Base-by-base conservation (phyloP, 352 stramenopile genomes). In the Phytophthora quininea region DNA sequence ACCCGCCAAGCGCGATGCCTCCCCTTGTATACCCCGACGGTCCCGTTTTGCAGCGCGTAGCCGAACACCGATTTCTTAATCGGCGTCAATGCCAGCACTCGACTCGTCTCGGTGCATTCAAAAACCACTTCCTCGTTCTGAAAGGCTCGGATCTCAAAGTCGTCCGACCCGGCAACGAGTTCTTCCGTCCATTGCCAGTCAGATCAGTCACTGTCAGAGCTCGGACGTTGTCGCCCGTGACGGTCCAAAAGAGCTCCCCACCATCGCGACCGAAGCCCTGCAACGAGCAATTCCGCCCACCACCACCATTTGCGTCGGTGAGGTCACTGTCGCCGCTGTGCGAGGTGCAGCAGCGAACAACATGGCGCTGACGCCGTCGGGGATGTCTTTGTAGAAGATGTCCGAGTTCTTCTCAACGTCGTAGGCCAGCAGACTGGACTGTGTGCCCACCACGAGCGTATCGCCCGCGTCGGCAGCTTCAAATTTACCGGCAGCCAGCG, bases 391-490 rank as follows among this genome's bases (percentile, higher is more conserved):
- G 78, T 95, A 98, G 74, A 98, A 98, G 19, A 96, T 92, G 53
- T 98, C 93, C 49, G 86, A 90, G 74, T 98, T 98, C 47, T 96
- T 94, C 62, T 98, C 89, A 9, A 98, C 87, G 62, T 98, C 91
- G 76, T 97, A 98, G 4, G 88, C 91, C 15, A 98, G 69, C 24
- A 98, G 60, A 78, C 90, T 98, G 40, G 86, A 91, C 57, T 96
- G 76, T 15, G 90, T 97, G 43, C 92, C 92, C 27, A 98, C 87
- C 24, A 98, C 75, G 27, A 98, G 82, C 37, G 82, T 91, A 65
- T 98, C 92, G 11, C 76, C 76, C 2, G 61, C 58, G 51, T 95
- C 86, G 1, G 70, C 27, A 5, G 73, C 66, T 9, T 84, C 73
- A 27, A 96, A 93, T 50, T 85, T 89, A 35, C 90, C 90, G n/a